phyloP scores from a whole-genome alignment of 2,329 filamentous ascomycete genomes.

The Fusarium brevicatenulatum region DNA sequence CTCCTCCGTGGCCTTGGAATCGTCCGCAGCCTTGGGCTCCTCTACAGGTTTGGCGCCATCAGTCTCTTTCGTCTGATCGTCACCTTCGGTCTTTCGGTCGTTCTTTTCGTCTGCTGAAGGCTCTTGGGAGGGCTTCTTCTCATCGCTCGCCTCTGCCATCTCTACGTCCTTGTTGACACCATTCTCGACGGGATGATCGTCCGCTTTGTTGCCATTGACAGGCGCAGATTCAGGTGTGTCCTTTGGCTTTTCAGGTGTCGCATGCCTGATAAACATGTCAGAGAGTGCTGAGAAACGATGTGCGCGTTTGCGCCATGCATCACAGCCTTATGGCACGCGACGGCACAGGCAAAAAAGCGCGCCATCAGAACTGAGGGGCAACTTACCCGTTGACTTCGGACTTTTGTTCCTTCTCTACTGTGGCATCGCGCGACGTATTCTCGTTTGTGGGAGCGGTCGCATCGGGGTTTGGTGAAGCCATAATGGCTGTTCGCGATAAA shows the following conservation, averaged over 20 bases:
- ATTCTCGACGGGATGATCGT: constrained; percentile 39
- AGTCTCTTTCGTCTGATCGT: constrained; percentile 6
- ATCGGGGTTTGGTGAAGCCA: constrained; percentile 62
- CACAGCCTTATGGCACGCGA: constrained; percentile 18
- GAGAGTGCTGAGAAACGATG: constrained; percentile 24
- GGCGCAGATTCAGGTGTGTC: constrained; percentile 37
- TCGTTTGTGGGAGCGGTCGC: constrained; percentile 50
- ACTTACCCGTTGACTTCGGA: constrained; percentile 54
- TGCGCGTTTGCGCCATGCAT: background rate
- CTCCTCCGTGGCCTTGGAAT: background rate
- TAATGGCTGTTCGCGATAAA: constrained; percentile 60
- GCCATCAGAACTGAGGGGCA: constrained; percentile 10
- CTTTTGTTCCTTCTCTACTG: constrained; percentile 46
- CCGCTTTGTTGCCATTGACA: constrained; percentile 42
- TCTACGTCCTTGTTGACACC: constrained; percentile 41
- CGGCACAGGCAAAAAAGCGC: constrained; percentile 13
- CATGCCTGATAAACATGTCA: constrained; percentile 45
- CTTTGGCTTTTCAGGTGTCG: constrained; percentile 38
- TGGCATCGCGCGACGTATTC: constrained; percentile 56
- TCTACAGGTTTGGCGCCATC: constrained; percentile 9
- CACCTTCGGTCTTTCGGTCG: constrained; percentile 29
- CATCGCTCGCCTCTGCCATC: constrained; percentile 30
- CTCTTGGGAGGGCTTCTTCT: constrained; percentile 21
- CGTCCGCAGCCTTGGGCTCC: background rate
- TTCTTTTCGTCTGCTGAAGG: constrained; percentile 10